Base-by-base conservation (phyloP, 768 basidiomycete species). In the Tricholoma terreum region DNA sequence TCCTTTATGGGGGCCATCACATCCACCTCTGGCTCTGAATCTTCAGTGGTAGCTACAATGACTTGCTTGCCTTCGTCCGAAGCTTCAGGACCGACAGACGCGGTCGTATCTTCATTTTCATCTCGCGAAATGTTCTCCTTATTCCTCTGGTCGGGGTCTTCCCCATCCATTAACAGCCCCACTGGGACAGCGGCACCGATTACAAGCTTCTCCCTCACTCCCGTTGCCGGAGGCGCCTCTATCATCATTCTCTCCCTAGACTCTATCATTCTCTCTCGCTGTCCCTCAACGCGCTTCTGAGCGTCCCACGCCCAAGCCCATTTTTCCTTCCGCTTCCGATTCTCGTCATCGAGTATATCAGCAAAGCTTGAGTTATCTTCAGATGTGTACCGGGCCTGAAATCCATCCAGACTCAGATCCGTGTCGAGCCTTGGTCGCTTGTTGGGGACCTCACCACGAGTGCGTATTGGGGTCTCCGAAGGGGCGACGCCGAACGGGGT, bases 331-430 rank as follows among this genome's bases (percentile, higher is more conserved):
- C 94, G 80, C 63, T 81, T 80, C 70, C 79, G 75, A 68, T 99
- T 98, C 77, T 98, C 96, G 54, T 89, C 85, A 57, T 94, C 85
- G 54, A 99, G 74, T 58, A 98, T 95, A 60, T 92, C 80, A 8
- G 94, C 92, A 69, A 99, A 98, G 58, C 94, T 97, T 5, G 95
- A 86, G 70, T 99, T 99, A 72, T 99, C 97, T 68, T 98, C 94
- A 0, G 94, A 97, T 1, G 97, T 98, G 69, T 92, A 97, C 42
- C 82, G 82, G 0, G 92, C 84, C 69, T 98, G 97, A 70, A 98
- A 99, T 14, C 76, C 75, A 69, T 98, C 94, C 15, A 98, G 80
- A 55, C 82, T 86, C 67, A 93, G 73, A 58, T 77, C 69, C 2
- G 76, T 74, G 63, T 91, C 81, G 63, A 82, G 86, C 55, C 81